A percentile compares a stretch with the other conserved stretches of the same genome.
Conservation (phyloP, 352 stramenopile genomes). For the Phytopythium sindhum region DNA sequence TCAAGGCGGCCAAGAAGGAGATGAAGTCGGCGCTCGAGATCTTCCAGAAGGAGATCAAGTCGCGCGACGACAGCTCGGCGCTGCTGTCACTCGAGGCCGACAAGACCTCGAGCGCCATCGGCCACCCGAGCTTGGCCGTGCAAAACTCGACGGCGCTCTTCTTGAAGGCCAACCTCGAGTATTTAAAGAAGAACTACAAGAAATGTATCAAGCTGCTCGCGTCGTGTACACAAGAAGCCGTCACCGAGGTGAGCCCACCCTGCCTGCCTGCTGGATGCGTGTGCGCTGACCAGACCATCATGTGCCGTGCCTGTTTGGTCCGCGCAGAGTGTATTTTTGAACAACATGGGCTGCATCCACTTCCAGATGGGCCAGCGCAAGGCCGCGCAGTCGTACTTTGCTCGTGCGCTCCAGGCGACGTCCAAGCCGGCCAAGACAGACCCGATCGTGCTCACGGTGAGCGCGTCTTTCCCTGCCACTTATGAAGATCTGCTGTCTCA, state of each 20-base stretch:
- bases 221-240: slow-evolving; percentile 81
- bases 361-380: slow-evolving; percentile 89
- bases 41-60: slow-evolving; percentile 91
- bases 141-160: slow-evolving; percentile 90
- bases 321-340: slow-evolving; percentile 74
- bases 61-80: slow-evolving; percentile 20
- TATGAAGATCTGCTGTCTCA: neutral
- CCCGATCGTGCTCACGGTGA: slow-evolving; percentile 46
- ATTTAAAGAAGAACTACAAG: slow-evolving; percentile 93
- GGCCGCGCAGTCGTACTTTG: slow-evolving; percentile 90
- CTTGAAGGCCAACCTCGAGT: slow-evolving; percentile 92
- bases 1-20: slow-evolving; percentile 91
- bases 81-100: slow-evolving; percentile 39
- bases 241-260: slow-evolving; percentile 55
- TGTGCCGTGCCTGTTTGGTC: slow-evolving; percentile 6
- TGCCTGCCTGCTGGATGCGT: neutral
- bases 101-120: slow-evolving; percentile 72
- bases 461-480: neutral
- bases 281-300: slow-evolving; percentile 1
- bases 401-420: slow-evolving; percentile 70
- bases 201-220: slow-evolving; percentile 93
- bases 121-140: slow-evolving; percentile 72
- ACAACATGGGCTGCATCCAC: slow-evolving; percentile 93
- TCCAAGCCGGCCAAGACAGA: slow-evolving; percentile 53
- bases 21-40: slow-evolving; percentile 92